phyloP scores from a whole-genome alignment of 306 rosid species.

The Pueraria montana region DNA sequence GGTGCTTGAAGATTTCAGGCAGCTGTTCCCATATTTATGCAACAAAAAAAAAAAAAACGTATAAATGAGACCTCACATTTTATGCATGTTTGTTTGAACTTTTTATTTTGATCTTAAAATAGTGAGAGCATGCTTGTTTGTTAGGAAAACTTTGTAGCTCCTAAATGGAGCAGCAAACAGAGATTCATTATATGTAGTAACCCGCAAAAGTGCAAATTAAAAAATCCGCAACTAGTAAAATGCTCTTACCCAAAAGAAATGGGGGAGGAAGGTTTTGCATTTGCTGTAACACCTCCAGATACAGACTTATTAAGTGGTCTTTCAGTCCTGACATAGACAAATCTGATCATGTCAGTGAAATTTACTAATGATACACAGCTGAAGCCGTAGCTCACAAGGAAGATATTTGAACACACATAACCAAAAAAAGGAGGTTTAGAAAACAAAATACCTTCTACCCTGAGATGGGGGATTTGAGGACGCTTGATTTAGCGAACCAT shows the following conservation, averaged over 20 bases:
- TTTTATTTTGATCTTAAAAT: slow-evolving; percentile 24
- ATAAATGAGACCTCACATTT: slow-evolving; percentile 10
- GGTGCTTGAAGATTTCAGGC: slow-evolving; percentile 56
- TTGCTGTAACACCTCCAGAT: slow-evolving; percentile 49
- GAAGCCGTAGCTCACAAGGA: slow-evolving; percentile 29
- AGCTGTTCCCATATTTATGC: slow-evolving; percentile 58
- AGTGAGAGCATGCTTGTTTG: background rate
- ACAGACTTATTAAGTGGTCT: slow-evolving; percentile 50
- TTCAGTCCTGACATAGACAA: slow-evolving; percentile 54
- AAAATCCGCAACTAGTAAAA: slow-evolving; percentile 27
- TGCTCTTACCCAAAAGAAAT: slow-evolving; percentile 54
- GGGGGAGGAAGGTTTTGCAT: slow-evolving; percentile 48
- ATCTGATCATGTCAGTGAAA: slow-evolving; percentile 39
- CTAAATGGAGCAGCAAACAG: slow-evolving; percentile 20
- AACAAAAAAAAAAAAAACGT: background rate
- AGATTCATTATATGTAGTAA: slow-evolving; percentile 14
- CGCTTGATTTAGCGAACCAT: slow-evolving; percentile 55
- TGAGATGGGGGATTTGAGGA: slow-evolving; percentile 55
- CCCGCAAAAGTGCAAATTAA: slow-evolving; percentile 15
- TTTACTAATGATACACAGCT: slow-evolving; percentile 19
- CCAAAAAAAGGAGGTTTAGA: background rate
- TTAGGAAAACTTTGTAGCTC: slow-evolving; percentile 28
- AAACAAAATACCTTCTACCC: slow-evolving; percentile 66
- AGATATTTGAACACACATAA: background rate
- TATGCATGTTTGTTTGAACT: slow-evolving; percentile 13